phyloP scores from a whole-genome alignment of 1,284 basidiomycete species.

The Neonothopanus nambi region DNA sequence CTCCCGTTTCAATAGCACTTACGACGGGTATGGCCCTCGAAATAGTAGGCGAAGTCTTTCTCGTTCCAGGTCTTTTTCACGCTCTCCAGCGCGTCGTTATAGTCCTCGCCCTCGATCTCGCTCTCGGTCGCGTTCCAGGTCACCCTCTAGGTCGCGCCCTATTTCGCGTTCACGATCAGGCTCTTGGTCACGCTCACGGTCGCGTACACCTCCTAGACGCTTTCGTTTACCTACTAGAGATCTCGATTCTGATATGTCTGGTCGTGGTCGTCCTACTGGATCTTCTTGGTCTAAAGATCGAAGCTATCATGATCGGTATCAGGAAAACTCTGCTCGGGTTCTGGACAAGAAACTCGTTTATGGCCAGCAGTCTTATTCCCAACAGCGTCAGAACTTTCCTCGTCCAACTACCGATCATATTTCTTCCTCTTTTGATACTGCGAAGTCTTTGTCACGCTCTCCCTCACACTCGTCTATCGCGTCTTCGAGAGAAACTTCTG shows the following conservation, averaged over 20 bases:
- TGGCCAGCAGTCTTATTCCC: neutral
- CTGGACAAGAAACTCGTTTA: slow-evolving; percentile 22
- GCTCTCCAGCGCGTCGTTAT: slow-evolving; percentile 16
- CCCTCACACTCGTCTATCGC: slow-evolving; percentile 38
- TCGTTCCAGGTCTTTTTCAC: slow-evolving; percentile 11
- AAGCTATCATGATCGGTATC: too few relatives aligned
- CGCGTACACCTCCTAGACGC: slow-evolving; percentile 27
- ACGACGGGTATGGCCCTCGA: neutral
- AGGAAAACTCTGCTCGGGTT: slow-evolving; percentile 35
- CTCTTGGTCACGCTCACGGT: slow-evolving; percentile 28
- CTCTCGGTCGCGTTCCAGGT: slow-evolving; percentile 19
- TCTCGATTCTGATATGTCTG: slow-evolving; percentile 7
- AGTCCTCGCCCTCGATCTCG: slow-evolving; percentile 15
- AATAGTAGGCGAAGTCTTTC: slow-evolving; percentile 8
- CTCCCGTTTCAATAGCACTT: slow-evolving; percentile 10
- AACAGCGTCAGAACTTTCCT: neutral
- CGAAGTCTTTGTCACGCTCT: slow-evolving; percentile 32
- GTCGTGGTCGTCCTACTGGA: neutral
- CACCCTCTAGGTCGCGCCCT: slow-evolving; percentile 15
- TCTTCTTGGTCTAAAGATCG: slow-evolving; percentile 1
- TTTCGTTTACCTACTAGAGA: slow-evolving; percentile 6
- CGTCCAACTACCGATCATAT: neutral
- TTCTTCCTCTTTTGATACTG: slow-evolving; percentile 24
- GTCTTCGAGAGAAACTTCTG: slow-evolving; percentile 26
- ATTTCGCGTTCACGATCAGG: slow-evolving; percentile 16